These are phyloP conservation scores for Paraconiothyrium brasiliense DNA, from an alignment of 2,329 filamentous ascomycete genomes.

Conservation along the genomic window DNA sequence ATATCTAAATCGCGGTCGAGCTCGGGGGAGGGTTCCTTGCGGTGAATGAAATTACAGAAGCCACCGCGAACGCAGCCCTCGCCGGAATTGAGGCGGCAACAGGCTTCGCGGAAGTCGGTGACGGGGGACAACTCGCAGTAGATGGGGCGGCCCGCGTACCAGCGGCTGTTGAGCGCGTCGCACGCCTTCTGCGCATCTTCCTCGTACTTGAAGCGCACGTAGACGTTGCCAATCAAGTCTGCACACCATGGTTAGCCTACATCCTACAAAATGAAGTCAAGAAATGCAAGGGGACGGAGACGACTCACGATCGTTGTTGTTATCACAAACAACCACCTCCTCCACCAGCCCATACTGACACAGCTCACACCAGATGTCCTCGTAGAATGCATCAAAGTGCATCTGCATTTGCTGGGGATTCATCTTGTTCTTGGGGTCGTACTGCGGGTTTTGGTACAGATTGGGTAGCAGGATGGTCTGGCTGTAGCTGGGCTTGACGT, in stretches of 20 bases:
- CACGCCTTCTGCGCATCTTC: slow-evolving; percentile 92
- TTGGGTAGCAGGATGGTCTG: slow-evolving; percentile 98
- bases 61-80: slow-evolving; percentile 96
- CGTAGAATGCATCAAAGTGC: slow-evolving; percentile 99
- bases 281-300: not conserved
- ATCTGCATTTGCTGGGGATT: slow-evolving; percentile 95
- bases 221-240: slow-evolving; percentile 98
- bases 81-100: slow-evolving; percentile 91
- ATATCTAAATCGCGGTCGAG: slow-evolving; percentile 87
- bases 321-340: slow-evolving; percentile 98
- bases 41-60: slow-evolving; percentile 99
- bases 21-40: slow-evolving; percentile 91
- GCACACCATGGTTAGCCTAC: slow-evolving; percentile 20
- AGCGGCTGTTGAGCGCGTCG: slow-evolving; percentile 91
- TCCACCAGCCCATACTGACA: slow-evolving; percentile 97
- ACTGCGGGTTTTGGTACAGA: slow-evolving; percentile 98
- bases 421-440: slow-evolving; percentile 97
- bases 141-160: slow-evolving; percentile 96
- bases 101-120: slow-evolving; percentile 97
- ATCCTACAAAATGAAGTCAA: not conserved
- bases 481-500: slow-evolving; percentile 98
- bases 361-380: slow-evolving; percentile 99
- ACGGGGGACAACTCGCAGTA: slow-evolving; percentile 98
- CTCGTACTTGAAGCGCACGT: slow-evolving; percentile 99
- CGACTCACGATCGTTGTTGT: slow-evolving; percentile 90